phyloP scores from a whole-genome alignment of 306 rosid genomes.

The Medicago truncatula region DNA sequence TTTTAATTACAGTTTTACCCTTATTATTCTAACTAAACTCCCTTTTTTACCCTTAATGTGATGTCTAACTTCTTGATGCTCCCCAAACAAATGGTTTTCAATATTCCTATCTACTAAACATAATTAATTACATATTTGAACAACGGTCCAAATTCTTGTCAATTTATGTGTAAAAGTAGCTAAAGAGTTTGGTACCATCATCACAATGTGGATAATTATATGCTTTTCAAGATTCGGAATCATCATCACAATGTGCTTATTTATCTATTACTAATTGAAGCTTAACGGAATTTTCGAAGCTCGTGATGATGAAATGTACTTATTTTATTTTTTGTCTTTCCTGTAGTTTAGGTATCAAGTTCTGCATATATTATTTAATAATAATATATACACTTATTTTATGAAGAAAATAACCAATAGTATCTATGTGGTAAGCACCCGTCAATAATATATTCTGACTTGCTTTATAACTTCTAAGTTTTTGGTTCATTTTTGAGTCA shows the following conservation, averaged over 20 bases:
- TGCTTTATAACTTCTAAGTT: constrained; percentile 9
- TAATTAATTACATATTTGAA: background rate
- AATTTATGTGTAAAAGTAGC: too few relatives aligned
- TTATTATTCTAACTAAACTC: too few relatives aligned
- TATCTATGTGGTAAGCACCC: background rate
- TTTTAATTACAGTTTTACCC: too few relatives aligned
- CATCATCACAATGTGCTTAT: constrained; percentile 11
- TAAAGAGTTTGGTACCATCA: too few relatives aligned
- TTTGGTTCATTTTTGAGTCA: background rate
- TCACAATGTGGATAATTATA: background rate
- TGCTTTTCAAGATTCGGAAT: constrained; percentile 38
- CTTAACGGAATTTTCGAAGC: constrained; percentile 29
- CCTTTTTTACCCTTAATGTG: too few relatives aligned
- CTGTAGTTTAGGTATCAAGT: too few relatives aligned
- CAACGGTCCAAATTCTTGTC: too few relatives aligned
- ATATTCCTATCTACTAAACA: too few relatives aligned
- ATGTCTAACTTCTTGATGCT: too few relatives aligned
- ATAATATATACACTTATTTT: background rate
- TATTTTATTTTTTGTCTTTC: constrained; percentile 14
- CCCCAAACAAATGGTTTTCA: too few relatives aligned
- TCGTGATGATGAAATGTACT: background rate
- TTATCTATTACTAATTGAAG: background rate
- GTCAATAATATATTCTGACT: background rate
- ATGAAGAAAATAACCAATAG: constrained; percentile 21
- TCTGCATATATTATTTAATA: background rate